Evolutionary conservation across 495 filamentous ascomycete species (phyloP), one percentile per base, ranked within the genome.

Genomic region (Usnea hakonensis): DNA sequence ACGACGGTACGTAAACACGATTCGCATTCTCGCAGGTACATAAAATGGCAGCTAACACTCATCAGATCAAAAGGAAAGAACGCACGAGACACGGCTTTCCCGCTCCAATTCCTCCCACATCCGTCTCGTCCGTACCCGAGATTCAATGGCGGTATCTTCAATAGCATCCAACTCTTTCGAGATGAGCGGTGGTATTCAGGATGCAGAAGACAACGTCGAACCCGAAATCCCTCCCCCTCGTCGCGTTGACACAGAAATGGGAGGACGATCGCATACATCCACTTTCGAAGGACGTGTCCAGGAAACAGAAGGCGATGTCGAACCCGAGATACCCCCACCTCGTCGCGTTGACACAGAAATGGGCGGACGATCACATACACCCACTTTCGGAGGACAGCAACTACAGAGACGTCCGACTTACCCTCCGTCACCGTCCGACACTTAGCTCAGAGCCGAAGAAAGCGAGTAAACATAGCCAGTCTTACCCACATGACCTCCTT

Each of bases 1-100:
- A 60, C 21, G 43, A 46, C 16, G 62, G 67, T 69, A 64, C 40
- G 54, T 43, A 40, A 4, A 4, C 44, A 1, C 1, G 17, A 1
- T 14, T 1, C 21, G 11, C 13, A 23, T 35, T 33, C 53, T n/a
- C 11, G 0, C 14, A n/a, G 21, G 16, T n/a, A n/a, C 8, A 8
- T 30, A 2, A 36, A 16, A 35, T 10, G 1, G n/a, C 35, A 55
- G 21, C 35, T 55, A 16, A 55, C 30, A 11, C 1, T 44, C 5
- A 9, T 28, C 44, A 48, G 41, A 58, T 4, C 57, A 58, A 30
- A 58, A 33, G 4, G 17, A 6, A 8, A 10, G 35, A 33, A n/a
- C 0, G 57, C 4, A n/a, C 2, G 21, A 57, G 3, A 2, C 16
- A 28, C 3, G 2, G 11, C 36, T 19, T 57, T 14, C 35, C 7